Evolutionary conservation across 164 flowering plant genomes (phyloP), one percentile per base, ranked within the genome.

Genomic region (Liquidambar formosana): DNA sequence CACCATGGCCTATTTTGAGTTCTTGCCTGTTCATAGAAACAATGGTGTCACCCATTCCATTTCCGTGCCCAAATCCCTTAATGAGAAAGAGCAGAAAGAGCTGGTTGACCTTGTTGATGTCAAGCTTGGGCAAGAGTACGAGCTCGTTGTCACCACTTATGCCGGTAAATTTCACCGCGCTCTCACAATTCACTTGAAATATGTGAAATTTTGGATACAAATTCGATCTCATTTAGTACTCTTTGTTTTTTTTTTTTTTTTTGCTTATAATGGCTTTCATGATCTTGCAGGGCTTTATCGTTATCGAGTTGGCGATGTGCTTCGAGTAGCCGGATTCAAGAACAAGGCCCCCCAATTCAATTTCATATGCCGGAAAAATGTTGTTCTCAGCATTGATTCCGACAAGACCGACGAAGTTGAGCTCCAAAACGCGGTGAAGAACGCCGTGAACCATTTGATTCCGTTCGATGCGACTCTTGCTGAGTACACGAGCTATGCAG

Each of bases 351-450:
- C 99, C 0, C 97, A 95, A 70, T 95, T 95, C 92, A 90, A 77
- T 78, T 95, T 95, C 79, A 70, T 95, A 0, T 91, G 98, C 80
- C 66, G 99, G 25, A 90, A 91, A 66, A 95, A 95, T 48, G 99
- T 93, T n/a, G 96, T 84, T 26, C 64, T 95, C 48, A 91, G 98
- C 87, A 95, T 95, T 13, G 98, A 95, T 66, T 71, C 96, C 0
- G 99, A 95, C 67, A 95, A 95, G 74, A 95, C 99, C 5, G 97
- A 95, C 60, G 99, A 95, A 65, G 97, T 91, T 3, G 99, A 95
- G 85, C 88, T 95, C 1, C 98, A 95, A 63, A 80, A 76, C 33
- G 98, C 99, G 0, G 92, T 95, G 26, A 83, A 80, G 75, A 89
- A 84, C 52, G 99, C 98, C 1, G 65, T 81, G 64, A 79, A 47